Percentiles rank a stretch among this genome's conserved stretches.
Conservation (phyloP, 2,329 filamentous ascomycete species). For the Camptophora hylomeconis region DNA sequence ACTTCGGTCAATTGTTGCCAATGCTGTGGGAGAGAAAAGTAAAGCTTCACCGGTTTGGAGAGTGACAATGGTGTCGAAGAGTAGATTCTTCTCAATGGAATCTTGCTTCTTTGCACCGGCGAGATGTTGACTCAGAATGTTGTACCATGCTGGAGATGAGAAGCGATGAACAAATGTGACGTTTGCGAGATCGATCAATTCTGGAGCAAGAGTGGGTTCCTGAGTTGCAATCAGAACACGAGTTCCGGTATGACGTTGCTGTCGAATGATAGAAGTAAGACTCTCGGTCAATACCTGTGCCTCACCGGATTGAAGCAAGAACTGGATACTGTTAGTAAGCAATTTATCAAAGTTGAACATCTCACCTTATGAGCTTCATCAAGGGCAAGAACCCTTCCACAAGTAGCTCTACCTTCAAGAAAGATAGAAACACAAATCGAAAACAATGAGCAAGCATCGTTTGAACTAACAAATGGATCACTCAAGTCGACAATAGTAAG, state of each 20-base stretch:
- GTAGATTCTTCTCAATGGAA: slow-evolving; percentile 4
- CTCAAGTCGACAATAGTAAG: slow-evolving; percentile 60
- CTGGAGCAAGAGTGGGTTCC: slow-evolving; percentile 58
- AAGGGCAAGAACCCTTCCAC: slow-evolving; percentile 52
- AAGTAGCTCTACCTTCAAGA: slow-evolving; percentile 37
- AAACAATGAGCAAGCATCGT: slow-evolving; percentile 58
- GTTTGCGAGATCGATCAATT: slow-evolving; percentile 57
- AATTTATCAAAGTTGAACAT: too few species aligned
- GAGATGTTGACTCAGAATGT: slow-evolving; percentile 33
- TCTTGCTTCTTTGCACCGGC: slow-evolving; percentile 25
- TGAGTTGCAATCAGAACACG: slow-evolving; percentile 63
- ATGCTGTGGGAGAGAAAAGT: slow-evolving; percentile 34
- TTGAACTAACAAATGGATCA: slow-evolving; percentile 55
- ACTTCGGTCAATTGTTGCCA: slow-evolving; percentile 19
- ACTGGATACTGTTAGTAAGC: too few species aligned
- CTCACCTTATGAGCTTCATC: slow-evolving; percentile 65
- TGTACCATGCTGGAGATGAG: slow-evolving; percentile 51
- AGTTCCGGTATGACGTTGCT: slow-evolving; percentile 56
- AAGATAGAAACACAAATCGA: slow-evolving; percentile 58
- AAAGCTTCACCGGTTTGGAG: slow-evolving; percentile 37
- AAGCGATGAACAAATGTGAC: slow-evolving; percentile 64
- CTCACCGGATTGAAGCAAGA: slow-evolving; percentile 46
- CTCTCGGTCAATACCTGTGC: slow-evolving; percentile 46
- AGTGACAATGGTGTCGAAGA: slow-evolving; percentile 36
- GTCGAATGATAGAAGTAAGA: slow-evolving; percentile 50